phyloP scores from a whole-genome alignment of 768 basidiomycete genomes.

The Amanita phalloides region DNA sequence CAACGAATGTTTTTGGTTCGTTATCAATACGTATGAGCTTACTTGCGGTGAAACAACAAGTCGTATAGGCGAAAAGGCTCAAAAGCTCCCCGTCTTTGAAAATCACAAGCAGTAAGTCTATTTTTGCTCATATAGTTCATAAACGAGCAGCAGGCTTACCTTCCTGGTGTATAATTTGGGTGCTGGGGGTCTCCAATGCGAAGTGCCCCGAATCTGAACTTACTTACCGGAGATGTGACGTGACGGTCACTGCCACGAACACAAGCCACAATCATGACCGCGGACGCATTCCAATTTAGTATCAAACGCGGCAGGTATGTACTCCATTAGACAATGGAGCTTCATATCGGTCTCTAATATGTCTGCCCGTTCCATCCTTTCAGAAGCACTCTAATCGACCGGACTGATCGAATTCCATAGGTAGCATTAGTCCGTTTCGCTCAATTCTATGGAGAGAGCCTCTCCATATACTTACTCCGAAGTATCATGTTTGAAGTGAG shows the following conservation, averaged over 20 bases:
- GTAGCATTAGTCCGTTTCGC: no score
- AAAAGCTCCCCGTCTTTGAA: background rate
- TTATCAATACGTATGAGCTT: background rate
- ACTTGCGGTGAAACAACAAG: conserved; percentile 2
- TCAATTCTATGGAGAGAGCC: no score
- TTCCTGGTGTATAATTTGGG: background rate
- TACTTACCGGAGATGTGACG: conserved; percentile 6
- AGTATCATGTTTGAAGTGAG: no score
- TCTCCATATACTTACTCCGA: no score
- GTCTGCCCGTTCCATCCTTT: background rate
- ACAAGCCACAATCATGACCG: conserved; percentile 1
- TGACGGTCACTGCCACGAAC: conserved; percentile 1
- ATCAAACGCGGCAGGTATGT: background rate
- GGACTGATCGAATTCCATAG: no score
- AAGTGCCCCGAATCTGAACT: conserved; percentile 5
- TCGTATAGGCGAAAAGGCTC: background rate
- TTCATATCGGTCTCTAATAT: no score
- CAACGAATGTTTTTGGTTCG: background rate
- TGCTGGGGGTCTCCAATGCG: background rate
- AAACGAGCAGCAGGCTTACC: background rate
- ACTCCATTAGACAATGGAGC: no score
- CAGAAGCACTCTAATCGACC: no score
- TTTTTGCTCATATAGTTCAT: background rate
- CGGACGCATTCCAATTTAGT: background rate
- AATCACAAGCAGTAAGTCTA: background rate